phyloP scores from a whole-genome alignment of 1,284 basidiomycete genomes.

The Fomitopsis pinicola region DNA sequence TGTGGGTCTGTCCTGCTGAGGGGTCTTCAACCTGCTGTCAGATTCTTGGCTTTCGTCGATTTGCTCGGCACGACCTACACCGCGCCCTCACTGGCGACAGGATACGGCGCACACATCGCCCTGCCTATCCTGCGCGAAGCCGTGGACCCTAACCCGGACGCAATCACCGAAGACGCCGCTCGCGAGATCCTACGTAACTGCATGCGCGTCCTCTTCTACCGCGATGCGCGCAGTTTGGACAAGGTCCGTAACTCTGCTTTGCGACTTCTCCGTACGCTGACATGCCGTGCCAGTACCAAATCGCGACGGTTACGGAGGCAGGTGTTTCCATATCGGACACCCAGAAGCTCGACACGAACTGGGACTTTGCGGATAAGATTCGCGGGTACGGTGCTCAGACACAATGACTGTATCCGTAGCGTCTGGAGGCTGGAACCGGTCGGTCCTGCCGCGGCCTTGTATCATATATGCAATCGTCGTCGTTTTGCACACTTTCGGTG shows the following conservation, averaged over 20 bases:
- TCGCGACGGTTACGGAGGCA: conserved; percentile 80
- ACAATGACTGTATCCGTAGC: conserved; percentile 36
- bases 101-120: conserved; percentile 94
- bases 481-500: no score
- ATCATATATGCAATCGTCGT: not conserved
- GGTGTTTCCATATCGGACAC: conserved; percentile 85
- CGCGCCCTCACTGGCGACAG: conserved; percentile 93
- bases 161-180: conserved; percentile 79
- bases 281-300: conserved; percentile 74
- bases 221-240: conserved; percentile 94
- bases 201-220: conserved; percentile 95
- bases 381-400: conserved; percentile 80
- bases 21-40: conserved; percentile 24
- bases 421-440: not conserved
- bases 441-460: not conserved
- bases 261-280: not conserved
- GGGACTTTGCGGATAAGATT: conserved; percentile 92
- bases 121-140: conserved; percentile 90
- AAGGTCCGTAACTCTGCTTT: conserved; percentile 57
- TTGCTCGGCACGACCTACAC: conserved; percentile 96
- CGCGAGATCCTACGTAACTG: conserved; percentile 78
- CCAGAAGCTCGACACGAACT: conserved; percentile 72
- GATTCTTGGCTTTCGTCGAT: conserved; percentile 94
- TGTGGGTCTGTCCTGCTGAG: not conserved
- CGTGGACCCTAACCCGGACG: conserved; percentile 79